phyloP scores from a whole-genome alignment of 805 yeast species.

The Kodamaea hsintzibuensis region DNA sequence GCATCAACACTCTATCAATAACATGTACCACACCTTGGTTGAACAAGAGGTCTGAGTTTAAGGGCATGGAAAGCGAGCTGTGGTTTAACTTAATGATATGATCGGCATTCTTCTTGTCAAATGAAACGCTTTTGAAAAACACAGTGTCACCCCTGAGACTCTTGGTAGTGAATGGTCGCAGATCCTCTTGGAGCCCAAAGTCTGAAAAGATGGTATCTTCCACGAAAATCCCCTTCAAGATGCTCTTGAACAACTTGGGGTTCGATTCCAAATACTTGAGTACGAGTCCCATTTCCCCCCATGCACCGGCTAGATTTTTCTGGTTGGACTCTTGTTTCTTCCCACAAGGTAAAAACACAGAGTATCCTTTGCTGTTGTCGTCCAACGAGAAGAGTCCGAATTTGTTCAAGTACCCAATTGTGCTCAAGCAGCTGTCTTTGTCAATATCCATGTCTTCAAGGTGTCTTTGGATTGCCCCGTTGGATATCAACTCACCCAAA shows the following conservation, averaged over 20 bases:
- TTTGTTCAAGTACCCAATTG: constrained; percentile 57
- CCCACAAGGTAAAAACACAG: constrained; percentile 77
- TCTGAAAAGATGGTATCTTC: constrained; percentile 71
- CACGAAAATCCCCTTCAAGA: constrained; percentile 61
- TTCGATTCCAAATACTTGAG: constrained; percentile 58
- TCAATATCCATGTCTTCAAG: constrained; percentile 34
- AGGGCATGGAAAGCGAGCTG: constrained; percentile 34
- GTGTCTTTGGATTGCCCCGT: constrained; percentile 28
- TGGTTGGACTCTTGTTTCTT: neutral
- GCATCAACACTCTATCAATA: constrained; percentile 55
- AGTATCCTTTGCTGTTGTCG: constrained; percentile 62
- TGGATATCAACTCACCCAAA: constrained; percentile 49
- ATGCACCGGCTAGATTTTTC: constrained; percentile 42
- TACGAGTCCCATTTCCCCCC: constrained; percentile 64
- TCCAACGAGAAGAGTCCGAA: constrained; percentile 53
- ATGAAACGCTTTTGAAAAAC: constrained; percentile 19
- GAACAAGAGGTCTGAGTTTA: constrained; percentile 67
- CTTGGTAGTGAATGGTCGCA: constrained; percentile 13
- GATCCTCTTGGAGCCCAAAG: constrained; percentile 32
- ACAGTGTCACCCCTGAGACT: constrained; percentile 32
- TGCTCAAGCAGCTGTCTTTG: constrained; percentile 55
- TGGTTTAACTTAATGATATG: constrained; percentile 31
- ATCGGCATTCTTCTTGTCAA: constrained; percentile 19
- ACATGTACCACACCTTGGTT: constrained; percentile 86
- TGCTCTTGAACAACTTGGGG: constrained; percentile 46